These are phyloP conservation scores for Epichloe scottii DNA, from an alignment of 2,329 filamentous ascomycete species.

Conservation along the genomic window DNA sequence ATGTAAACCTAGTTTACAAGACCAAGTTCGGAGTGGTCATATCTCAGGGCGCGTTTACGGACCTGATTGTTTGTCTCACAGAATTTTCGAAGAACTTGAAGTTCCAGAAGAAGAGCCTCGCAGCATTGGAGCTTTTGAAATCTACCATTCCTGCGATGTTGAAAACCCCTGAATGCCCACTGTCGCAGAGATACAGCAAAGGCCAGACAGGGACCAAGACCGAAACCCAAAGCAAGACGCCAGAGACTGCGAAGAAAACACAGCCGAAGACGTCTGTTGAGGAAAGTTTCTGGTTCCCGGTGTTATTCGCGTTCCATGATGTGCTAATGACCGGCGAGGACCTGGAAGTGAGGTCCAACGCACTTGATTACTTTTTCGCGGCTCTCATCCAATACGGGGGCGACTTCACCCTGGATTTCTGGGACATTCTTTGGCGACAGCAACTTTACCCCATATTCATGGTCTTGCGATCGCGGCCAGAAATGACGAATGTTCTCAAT, in stretches of 20 bases:
- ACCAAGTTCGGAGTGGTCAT: constrained; percentile 93
- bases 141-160: constrained; percentile 91
- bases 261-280: constrained; percentile 77
- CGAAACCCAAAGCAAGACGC: constrained; percentile 30
- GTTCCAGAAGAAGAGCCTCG: constrained; percentile 96
- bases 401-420: constrained; percentile 87
- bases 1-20: constrained; percentile 91
- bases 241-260: constrained; percentile 36
- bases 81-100: constrained; percentile 98
- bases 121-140: constrained; percentile 90
- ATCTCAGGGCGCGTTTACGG: constrained; percentile 90
- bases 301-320: constrained; percentile 96
- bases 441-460: constrained; percentile 97
- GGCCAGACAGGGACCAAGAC: constrained; percentile 19
- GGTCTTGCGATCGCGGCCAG: constrained; percentile 88
- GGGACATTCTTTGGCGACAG: constrained; percentile 97
- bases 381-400: constrained; percentile 81
- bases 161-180: constrained; percentile 84
- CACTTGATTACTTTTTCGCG: constrained; percentile 94
- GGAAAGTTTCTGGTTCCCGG: constrained; percentile 97
- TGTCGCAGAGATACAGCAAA: constrained; percentile 51
- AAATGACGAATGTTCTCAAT: constrained; percentile 89
- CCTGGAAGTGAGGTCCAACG: constrained; percentile 81
- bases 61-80: constrained; percentile 89
- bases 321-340: constrained; percentile 99